Conservation (phyloP, 441 rosid species). For the Iberis amara region DNA sequence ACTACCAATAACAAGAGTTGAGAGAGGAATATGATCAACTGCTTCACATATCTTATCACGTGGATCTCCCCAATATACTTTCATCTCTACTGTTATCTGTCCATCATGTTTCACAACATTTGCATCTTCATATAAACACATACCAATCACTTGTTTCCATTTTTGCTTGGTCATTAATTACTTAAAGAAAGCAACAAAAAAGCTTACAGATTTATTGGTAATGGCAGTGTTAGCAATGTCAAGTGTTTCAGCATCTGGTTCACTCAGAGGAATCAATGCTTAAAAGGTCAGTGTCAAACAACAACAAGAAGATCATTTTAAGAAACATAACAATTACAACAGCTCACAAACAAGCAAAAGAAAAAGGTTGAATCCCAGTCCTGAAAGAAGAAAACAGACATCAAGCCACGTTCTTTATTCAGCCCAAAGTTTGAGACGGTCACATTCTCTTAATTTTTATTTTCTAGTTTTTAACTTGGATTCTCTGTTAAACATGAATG, state of each 20-base stretch:
- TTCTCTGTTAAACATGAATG: no score
- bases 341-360: no score
- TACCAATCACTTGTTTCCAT: no score
- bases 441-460: neutral
- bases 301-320: neutral
- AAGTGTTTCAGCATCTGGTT: conserved; percentile 68
- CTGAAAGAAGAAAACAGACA: no score
- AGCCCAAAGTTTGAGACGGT: no score
- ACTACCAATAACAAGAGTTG: conserved; percentile 72
- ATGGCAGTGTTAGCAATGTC: conserved; percentile 56
- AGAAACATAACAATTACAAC: neutral
- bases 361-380: no score
- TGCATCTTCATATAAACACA: neutral
- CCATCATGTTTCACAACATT: conserved; percentile 30
- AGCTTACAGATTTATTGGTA: conserved; percentile 46
- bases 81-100: conserved; percentile 62
- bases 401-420: no score
- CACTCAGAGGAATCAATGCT: conserved; percentile 71
- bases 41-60: conserved; percentile 89
- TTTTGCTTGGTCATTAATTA: neutral
- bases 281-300: conserved; percentile 21
- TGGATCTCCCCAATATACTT: conserved; percentile 88
- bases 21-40: conserved; percentile 63
- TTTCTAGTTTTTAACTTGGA: neutral
- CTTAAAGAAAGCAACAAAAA: neutral